A percentile compares a stretch with the other conserved stretches of the same genome.
These are phyloP conservation scores for Pyrenochaeta sp. DNA, from an alignment of 2,329 filamentous ascomycete genomes.

Conservation along the genomic window DNA sequence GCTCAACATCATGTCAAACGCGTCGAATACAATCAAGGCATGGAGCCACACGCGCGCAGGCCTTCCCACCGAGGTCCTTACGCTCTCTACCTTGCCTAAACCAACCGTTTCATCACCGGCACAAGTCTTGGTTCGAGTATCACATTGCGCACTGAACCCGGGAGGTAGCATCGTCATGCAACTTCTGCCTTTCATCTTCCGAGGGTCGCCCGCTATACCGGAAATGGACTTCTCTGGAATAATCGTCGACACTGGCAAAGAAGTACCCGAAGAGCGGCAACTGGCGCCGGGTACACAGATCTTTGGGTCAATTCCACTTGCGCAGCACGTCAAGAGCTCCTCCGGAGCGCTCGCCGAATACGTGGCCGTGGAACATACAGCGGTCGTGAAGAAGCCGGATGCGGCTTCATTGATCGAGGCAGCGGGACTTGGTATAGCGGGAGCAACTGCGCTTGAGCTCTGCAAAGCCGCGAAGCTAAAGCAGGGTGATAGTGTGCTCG, in stretches of 20 bases:
- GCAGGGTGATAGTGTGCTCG: slow-evolving; percentile 52
- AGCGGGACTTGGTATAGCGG: slow-evolving; percentile 52
- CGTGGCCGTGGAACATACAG: slow-evolving; percentile 49
- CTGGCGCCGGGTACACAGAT: slow-evolving; percentile 46
- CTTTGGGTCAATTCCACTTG: slow-evolving; percentile 52
- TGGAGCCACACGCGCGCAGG: slow-evolving; percentile 24
- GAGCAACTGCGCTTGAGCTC: slow-evolving; percentile 51
- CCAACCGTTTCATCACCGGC: slow-evolving; percentile 13
- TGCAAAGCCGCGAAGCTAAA: slow-evolving; percentile 45
- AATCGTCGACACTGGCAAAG: slow-evolving; percentile 32
- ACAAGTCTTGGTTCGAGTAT: slow-evolving; percentile 29
- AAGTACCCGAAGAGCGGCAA: not conserved
- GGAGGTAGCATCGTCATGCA: slow-evolving; percentile 53
- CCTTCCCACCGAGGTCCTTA: slow-evolving; percentile 16
- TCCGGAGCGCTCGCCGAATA: slow-evolving; percentile 54
- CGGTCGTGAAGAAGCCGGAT: slow-evolving; percentile 40
- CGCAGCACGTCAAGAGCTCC: slow-evolving; percentile 44
- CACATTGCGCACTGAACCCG: slow-evolving; percentile 54
- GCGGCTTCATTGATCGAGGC: slow-evolving; percentile 44
- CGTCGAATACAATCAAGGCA: slow-evolving; percentile 20
- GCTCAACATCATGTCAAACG: not conserved
- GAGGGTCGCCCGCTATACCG: slow-evolving; percentile 48
- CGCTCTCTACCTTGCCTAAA: slow-evolving; percentile 10
- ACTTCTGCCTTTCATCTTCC: slow-evolving; percentile 51
- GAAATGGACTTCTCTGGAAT: slow-evolving; percentile 54